Evolutionary conservation across 495 filamentous ascomycete species (phyloP).

Genomic region (Podospora bellae-mahoneyi): DNA sequence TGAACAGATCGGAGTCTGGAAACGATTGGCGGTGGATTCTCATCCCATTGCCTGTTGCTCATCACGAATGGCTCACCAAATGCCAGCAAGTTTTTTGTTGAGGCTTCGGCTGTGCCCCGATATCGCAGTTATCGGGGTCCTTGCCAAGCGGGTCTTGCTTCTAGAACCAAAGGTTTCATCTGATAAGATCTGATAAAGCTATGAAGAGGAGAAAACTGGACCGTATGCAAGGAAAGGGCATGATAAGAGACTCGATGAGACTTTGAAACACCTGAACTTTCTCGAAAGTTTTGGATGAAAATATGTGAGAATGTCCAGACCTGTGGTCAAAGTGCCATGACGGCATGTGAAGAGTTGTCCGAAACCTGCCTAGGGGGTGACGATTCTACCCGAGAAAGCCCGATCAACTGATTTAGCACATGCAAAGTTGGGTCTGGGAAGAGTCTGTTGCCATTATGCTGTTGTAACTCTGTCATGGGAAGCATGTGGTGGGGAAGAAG

Average conservation of each 20-base stretch:
- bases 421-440: neutral
- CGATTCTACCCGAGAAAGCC: neutral
- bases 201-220: neutral
- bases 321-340: neutral
- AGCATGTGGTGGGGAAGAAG: neutral
- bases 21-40: neutral
- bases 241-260: neutral
- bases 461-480: neutral
- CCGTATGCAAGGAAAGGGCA: neutral
- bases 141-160: neutral
- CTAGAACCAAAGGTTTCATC: neutral
- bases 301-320: neutral
- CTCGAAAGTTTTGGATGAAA: neutral
- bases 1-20: neutral
- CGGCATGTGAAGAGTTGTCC: neutral
- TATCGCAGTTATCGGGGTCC: neutral
- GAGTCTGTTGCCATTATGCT: neutral
- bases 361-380: neutral
- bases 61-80: neutral
- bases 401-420: neutral
- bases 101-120: neutral
- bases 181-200: conserved; percentile 4
- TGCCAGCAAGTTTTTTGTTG: neutral
- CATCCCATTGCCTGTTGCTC: neutral
- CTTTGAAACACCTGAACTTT: neutral